phyloP scores from a whole-genome alignment of 2,329 filamentous ascomycete species.

The Hawksworthiomyces lignivorus region DNA sequence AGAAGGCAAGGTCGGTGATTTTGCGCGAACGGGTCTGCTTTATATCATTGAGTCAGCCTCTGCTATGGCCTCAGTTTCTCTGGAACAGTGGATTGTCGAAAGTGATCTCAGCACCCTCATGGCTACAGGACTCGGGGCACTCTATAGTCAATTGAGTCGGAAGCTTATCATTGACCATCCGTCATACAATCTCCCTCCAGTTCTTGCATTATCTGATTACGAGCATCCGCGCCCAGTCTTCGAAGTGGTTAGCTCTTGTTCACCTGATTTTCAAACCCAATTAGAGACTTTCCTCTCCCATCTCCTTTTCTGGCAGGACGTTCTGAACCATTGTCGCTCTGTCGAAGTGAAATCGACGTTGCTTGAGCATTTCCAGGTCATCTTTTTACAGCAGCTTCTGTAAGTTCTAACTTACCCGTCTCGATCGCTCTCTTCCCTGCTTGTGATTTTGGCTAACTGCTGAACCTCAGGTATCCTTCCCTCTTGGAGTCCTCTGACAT shows the following conservation, averaged over 20 bases:
- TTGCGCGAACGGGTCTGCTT: constrained; percentile 84
- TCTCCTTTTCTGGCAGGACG: constrained; percentile 95
- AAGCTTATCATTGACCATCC: constrained; percentile 76
- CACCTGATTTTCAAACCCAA: constrained; percentile 71
- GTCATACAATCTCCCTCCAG: constrained; percentile 67
- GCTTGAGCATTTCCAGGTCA: constrained; percentile 92
- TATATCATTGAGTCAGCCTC: constrained; percentile 95
- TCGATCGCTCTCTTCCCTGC: not conserved
- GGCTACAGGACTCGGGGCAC: constrained; percentile 85
- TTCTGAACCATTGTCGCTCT: constrained; percentile 89
- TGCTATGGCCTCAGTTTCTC: constrained; percentile 68
- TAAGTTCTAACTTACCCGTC: constrained; percentile 35
- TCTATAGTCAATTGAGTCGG: constrained; percentile 59
- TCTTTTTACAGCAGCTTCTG: constrained; percentile 91
- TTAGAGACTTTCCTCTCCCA: constrained; percentile 92
- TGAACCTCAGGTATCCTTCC: constrained; percentile 68
- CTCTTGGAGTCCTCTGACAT: constrained; percentile 94
- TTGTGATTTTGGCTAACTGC: too few species aligned
- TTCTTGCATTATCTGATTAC: constrained; percentile 86
- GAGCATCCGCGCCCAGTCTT: constrained; percentile 61
- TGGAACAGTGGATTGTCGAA: constrained; percentile 96
- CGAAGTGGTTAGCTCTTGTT: constrained; percentile 67
- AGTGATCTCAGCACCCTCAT: constrained; percentile 94
- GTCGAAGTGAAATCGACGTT: constrained; percentile 86
- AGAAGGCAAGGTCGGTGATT: constrained; percentile 89